Percentiles rank a stretch among this genome's conserved stretches.
Evolutionary conservation across 23 red algal species (phyloP).

Genomic region (Gracilaria gracilis): DNA sequence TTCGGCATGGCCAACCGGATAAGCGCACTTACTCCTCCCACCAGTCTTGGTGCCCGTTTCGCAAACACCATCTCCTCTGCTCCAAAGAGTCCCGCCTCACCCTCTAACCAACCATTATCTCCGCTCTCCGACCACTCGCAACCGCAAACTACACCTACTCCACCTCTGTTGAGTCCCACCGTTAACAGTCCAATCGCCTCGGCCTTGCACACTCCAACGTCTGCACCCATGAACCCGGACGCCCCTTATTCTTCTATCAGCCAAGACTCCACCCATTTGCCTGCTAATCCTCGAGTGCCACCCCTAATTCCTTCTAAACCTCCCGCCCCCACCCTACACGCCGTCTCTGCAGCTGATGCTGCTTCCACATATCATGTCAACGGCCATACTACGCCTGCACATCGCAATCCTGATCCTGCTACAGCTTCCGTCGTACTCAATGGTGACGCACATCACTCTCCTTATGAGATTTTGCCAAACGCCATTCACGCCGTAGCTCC

Average conservation of each 20-base stretch:
- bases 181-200: neutral
- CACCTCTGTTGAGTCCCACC: slow-evolving; percentile 8
- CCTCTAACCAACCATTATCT: slow-evolving; percentile 27
- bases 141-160: neutral
- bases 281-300: neutral
- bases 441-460: slow-evolving; percentile 23
- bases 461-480: slow-evolving; percentile 17
- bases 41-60: slow-evolving; percentile 38
- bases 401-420: neutral
- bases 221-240: slow-evolving; percentile 17
- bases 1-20: slow-evolving; percentile 74
- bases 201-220: neutral
- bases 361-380: neutral
- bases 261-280: neutral
- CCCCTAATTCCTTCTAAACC: slow-evolving; percentile 5
- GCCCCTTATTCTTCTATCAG: neutral
- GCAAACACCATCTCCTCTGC: slow-evolving; percentile 8
- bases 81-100: slow-evolving; percentile 27
- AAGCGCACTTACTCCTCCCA: slow-evolving; percentile 48
- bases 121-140: slow-evolving; percentile 27
- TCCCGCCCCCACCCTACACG: neutral
- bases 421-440: neutral
- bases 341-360: neutral
- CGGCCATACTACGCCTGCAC: neutral
- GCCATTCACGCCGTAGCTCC: slow-evolving; percentile 26